Evolutionary conservation across 495 filamentous ascomycete species (phyloP).

Genomic region (Talaromyces nanjingensis): DNA sequence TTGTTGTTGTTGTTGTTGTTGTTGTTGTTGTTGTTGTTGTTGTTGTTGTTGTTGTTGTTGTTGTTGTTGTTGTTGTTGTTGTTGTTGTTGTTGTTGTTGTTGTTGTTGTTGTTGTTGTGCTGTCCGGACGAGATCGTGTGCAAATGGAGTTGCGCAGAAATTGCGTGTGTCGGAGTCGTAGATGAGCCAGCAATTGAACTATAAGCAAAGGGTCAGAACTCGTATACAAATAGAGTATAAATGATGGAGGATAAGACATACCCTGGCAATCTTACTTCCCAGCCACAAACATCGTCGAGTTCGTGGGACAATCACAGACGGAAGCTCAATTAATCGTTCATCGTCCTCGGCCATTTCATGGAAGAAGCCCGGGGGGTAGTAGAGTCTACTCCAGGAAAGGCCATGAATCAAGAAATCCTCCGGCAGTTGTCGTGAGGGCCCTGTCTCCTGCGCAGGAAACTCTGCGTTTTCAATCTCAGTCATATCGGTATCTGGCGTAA

Average conservation of each 20-base stretch:
- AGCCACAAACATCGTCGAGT: slow-evolving; percentile 73
- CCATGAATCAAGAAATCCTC: slow-evolving; percentile 83
- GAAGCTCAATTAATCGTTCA: slow-evolving; percentile 62
- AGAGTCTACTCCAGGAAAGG: slow-evolving; percentile 59
- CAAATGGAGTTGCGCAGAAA: slow-evolving; percentile 27
- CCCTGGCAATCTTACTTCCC: slow-evolving; percentile 50
- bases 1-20: no score
- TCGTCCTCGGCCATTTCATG: slow-evolving; percentile 66
- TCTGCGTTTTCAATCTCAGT: slow-evolving; percentile 39
- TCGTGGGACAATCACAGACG: slow-evolving; percentile 56
- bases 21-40: no score
- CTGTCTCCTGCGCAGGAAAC: slow-evolving; percentile 49
- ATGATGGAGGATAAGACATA: slow-evolving; percentile 19
- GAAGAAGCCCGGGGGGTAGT: slow-evolving; percentile 69
- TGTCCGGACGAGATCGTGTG: slow-evolving; percentile 13
- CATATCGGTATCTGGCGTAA: slow-evolving; percentile 31
- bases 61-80: no score
- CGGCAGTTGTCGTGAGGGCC: slow-evolving; percentile 54
- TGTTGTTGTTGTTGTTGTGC: no score
- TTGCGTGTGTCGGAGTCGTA: slow-evolving; percentile 19
- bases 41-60: no score
- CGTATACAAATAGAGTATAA: background rate
- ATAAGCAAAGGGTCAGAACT: no score
- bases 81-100: no score
- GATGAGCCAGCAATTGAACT: slow-evolving; percentile 33